Base-by-base conservation (phyloP, 2,329 filamentous ascomycete genomes). In the Botrytis byssoidea region DNA sequence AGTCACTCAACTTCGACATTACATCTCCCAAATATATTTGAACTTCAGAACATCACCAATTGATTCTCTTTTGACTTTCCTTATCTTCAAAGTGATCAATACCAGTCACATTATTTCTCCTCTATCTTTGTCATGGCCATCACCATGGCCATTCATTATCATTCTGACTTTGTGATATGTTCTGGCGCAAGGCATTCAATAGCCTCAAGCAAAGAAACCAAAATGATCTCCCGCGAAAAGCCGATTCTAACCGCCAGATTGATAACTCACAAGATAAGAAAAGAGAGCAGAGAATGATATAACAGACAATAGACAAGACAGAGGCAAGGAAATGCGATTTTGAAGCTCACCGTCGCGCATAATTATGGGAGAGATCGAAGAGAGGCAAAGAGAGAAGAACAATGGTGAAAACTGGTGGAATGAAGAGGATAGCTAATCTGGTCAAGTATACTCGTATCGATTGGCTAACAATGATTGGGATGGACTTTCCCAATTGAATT, bases 401-500 rank as follows among this genome's bases (percentile, higher is more conserved):
- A 16, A 14, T 55, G 25, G 12, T 16, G 25, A n/a, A 16, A 16
- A 2, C 25, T 55, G 48, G 48, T 55, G 48, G 3, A 7, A n/a
- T 55, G 48, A 16, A 55, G 25, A 55, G 4, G 25, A 55, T 3
- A 12, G 5, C 5, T n/a, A 16, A 55, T 57, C 9, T 57, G 35
- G 37, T 42, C 9, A n/a, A n/a, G 35, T 64, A 16, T 42, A 55
- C 48, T 55, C 48, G n/a, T 29, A 65, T 32, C 29, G 32, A 68
- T 68, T 68, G 65, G 46, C 6, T 40, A 3, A 40, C 18, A 20
- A 55, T 22, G 25, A 29, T 68, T 18, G 29, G 65, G 65, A 20
- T 68, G 35, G n/a, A 68, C 35, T 55, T 68, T 68, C 65, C 65
- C 4, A 40, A 68, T 55, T 35, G 42, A 44, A 29, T 65, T 71